Base-by-base conservation (phyloP, 169 alveolate genomes). In the Besnoitia besnoiti region DNA sequence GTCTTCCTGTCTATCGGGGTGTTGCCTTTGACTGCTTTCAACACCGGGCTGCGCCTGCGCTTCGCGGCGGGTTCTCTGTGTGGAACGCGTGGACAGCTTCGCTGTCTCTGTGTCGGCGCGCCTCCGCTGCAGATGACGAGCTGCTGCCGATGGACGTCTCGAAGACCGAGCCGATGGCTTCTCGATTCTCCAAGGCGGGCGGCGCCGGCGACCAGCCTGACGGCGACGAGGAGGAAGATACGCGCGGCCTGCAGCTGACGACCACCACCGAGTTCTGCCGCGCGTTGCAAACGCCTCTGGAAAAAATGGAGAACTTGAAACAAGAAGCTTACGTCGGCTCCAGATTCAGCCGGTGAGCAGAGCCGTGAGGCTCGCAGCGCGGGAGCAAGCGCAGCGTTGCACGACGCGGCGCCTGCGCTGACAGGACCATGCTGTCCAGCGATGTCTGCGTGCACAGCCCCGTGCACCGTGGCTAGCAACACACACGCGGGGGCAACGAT, bases 211-310 rank as follows among this genome's bases (percentile, higher is more conserved):
- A n/a, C 67, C n/a, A n/a, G n/a, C 67, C 12, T 19, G 67, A 21
- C 24, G 67, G 24, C 4, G 67, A 55, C n/a, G 92, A 62, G 44
- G 92, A 88, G 30, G 75, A 88, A 10, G 92, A 88, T 21, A 75
- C 44, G 51, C 62, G 33, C 27, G 93, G 93, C n/a, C 82, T 91
- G 82, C 91, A 91, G 87, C 76, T 91, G 85, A 49, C 85, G 24
- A 49, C 88, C n/a, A 79, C 77, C 46, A 91, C 94, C 27, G 94
- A 91, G 73, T 91, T 91, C 82, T 79, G 90, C 75, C 67, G 87
- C 80, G 47, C 85, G 19, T 46, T 91, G 33, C 85, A 46, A 59
- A 91, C 94, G n/a, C 94, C 94, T 37, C 46, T 79, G 94, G 94
- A 91, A 55, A 91, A 91, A 77, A 35, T 85, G 4, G 50, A 33